phyloP scores from a whole-genome alignment of 2,329 filamentous ascomycete genomes.

The Alternaria triticimaculans region DNA sequence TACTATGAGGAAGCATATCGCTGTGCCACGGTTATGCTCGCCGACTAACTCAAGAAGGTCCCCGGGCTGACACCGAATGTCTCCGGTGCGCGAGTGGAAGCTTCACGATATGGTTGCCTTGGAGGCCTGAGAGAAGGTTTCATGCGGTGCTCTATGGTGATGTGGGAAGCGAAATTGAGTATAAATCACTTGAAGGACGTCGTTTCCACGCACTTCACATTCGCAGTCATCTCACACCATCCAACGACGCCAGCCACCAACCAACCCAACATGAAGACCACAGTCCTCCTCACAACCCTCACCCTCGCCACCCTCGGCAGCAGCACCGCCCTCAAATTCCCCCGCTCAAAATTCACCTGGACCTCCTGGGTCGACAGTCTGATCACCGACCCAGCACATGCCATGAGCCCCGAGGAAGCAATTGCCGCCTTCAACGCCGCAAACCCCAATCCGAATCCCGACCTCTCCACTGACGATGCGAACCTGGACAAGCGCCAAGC shows the following conservation, averaged over 20 bases:
- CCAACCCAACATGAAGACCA: not conserved
- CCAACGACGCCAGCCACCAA: not conserved
- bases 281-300: not conserved
- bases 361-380: constrained; percentile 8
- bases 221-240: not conserved
- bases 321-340: not conserved
- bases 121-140: not conserved
- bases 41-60: not conserved
- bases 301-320: constrained; percentile 1
- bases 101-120: not conserved
- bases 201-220: not conserved
- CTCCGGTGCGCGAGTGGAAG: not conserved
- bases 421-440: not conserved
- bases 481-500: not conserved
- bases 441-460: not conserved
- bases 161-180: too few relatives aligned
- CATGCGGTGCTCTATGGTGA: not conserved
- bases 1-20: not conserved
- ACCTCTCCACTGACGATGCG: not conserved
- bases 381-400: not conserved
- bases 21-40: not conserved
- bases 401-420: not conserved
- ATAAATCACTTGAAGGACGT: not conserved
- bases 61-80: not conserved
- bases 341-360: constrained; percentile 10